A percentile compares a stretch with the other conserved stretches of the same genome.
These are phyloP conservation scores for Scedosporium boydii DNA, from an alignment of 2,329 filamentous ascomycete species.

Conservation along the genomic window DNA sequence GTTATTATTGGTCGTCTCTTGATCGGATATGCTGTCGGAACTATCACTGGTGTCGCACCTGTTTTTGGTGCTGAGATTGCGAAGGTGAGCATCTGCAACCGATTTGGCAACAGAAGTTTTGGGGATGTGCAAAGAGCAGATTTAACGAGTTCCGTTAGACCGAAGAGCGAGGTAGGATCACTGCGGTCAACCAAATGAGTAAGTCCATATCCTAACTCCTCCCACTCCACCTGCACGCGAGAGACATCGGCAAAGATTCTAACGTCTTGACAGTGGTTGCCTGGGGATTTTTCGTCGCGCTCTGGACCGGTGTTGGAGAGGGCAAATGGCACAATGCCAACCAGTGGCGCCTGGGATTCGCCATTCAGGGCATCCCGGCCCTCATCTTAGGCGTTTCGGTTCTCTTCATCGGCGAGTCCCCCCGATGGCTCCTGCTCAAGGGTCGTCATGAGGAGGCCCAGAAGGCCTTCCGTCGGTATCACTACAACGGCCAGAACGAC, in stretches of 20 bases:
- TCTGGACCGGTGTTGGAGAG: slow-evolving; percentile 35
- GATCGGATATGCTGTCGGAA: slow-evolving; percentile 28
- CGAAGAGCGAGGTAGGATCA: slow-evolving; percentile 27
- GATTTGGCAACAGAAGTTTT: not conserved
- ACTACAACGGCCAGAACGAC: slow-evolving; percentile 39
- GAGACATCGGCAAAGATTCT: not conserved
- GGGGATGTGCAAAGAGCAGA: too few relatives aligned
- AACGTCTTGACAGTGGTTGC: slow-evolving; percentile 22
- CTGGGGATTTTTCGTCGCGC: slow-evolving; percentile 43
- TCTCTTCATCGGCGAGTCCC: slow-evolving; percentile 36
- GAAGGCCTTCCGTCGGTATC: slow-evolving; percentile 35
- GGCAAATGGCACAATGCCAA: slow-evolving; percentile 33
- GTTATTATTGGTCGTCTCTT: slow-evolving; percentile 28
- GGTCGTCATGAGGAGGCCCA: slow-evolving; percentile 29
- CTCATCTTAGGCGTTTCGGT: slow-evolving; percentile 33
- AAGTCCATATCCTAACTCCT: slow-evolving; percentile 4
- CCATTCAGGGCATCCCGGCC: slow-evolving; percentile 40
- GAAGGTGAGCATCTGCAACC: slow-evolving; percentile 17
- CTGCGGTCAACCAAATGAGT: slow-evolving; percentile 31
- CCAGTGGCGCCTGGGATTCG: slow-evolving; percentile 33
- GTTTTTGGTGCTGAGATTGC: slow-evolving; percentile 31
- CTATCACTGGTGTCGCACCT: slow-evolving; percentile 29
- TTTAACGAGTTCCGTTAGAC: slow-evolving; percentile 14
- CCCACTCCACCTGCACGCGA: not conserved
- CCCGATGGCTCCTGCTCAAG: slow-evolving; percentile 34